Evolutionary conservation across 805 yeast genomes (phyloP), one percentile per base, ranked within the genome.

Genomic region (Lachancea dasiensis): DNA sequence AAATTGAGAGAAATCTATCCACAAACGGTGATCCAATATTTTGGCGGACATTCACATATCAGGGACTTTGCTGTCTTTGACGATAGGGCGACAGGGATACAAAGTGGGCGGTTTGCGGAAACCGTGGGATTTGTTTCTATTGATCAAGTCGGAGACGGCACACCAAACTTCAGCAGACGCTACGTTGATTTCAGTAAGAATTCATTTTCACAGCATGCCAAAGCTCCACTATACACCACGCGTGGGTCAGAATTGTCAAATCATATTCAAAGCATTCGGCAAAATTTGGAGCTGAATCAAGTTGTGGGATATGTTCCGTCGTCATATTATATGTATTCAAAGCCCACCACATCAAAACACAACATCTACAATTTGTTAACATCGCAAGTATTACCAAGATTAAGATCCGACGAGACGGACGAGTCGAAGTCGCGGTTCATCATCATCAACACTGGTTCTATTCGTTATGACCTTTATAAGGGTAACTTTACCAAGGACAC

Each of bases 31-130:
- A 82, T 90, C 37, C 95, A 86, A 56, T 85, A 82, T 50, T 81
- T 90, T 60, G 97, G 97, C 1, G 97, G 97, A 1, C 97, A 90
- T 61, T 79, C 94, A 20, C 97, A 90, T 56, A 77, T 90, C 11
- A 68, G 97, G 44, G 97, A 90, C 59, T 90, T 81, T 58, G 71
- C 75, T 6, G 64, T 75, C 3, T 67, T 79, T 35, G 97, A 90
- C 52, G 62, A 67, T 2, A 64, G 63, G 34, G 72, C 89, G 17
- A 77, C 84, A 0, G 96, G 81, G 0, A 60, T 90, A n/a, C 95
- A 90, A 63, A 84, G 95, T 55, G 97, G 97, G 0, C 68, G 96
- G 34, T 90, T 84, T 56, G 76, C 95, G 53, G 97, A 90, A 56
- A 90, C 97, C 0, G 73, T 84, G n/a, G 97, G 97, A 0, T 90